phyloP scores from a whole-genome alignment of 2,329 filamentous ascomycete species.

The Aspergillus vadensis region DNA sequence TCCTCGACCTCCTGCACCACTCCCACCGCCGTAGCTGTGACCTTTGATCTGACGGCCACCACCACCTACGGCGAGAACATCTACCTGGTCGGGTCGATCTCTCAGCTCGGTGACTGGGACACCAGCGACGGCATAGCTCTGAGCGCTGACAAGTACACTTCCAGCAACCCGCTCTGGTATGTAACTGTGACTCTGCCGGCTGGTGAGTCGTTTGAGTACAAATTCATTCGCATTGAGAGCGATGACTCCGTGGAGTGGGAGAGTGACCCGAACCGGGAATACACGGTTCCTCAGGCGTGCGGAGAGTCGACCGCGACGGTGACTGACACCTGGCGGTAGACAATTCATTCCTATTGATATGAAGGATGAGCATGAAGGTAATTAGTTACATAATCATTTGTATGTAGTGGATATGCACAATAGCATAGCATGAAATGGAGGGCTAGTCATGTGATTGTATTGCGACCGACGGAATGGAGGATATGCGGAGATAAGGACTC shows the following conservation, averaged over 20 bases:
- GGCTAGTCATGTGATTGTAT: background rate
- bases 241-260: constrained; percentile 66
- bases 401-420: background rate
- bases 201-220: constrained; percentile 64
- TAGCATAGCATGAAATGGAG: background rate
- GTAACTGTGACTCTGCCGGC: constrained; percentile 57
- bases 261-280: constrained; percentile 52
- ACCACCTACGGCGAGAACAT: constrained; percentile 66
- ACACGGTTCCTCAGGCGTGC: constrained; percentile 45
- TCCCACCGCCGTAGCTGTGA: constrained; percentile 57
- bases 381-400: background rate
- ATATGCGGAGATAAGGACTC: background rate
- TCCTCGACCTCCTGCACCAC: constrained; percentile 20
- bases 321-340: constrained; percentile 43
- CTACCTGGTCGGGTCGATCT: constrained; percentile 63
- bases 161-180: constrained; percentile 63
- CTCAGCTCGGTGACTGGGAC: constrained; percentile 66
- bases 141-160: constrained; percentile 61
- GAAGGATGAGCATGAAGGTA: background rate
- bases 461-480: background rate
- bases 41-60: constrained; percentile 60
- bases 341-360: background rate
- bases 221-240: constrained; percentile 63
- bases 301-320: constrained; percentile 32
- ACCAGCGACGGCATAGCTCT: constrained; percentile 57